These are phyloP conservation scores for Cerrena zonata DNA, from an alignment of 1,284 basidiomycete genomes.

Conservation along the genomic window DNA sequence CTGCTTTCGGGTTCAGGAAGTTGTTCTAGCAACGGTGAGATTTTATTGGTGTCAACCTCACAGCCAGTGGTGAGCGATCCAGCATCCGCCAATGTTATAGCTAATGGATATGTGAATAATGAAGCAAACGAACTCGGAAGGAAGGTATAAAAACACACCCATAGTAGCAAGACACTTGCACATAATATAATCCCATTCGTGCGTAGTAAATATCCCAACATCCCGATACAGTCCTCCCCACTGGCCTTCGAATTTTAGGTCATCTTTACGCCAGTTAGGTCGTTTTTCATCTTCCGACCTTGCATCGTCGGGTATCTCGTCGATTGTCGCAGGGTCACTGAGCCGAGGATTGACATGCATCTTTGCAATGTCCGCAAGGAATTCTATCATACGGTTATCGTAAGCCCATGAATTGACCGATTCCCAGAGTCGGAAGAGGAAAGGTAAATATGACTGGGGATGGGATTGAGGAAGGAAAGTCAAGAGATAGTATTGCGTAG, in stretches of 20 bases:
- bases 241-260: slow-evolving; percentile 32
- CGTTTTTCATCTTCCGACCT: slow-evolving; percentile 57
- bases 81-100: slow-evolving; percentile 65
- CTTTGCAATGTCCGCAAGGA: slow-evolving; percentile 65
- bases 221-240: slow-evolving; percentile 77
- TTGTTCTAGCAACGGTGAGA: slow-evolving; percentile 59
- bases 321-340: slow-evolving; percentile 64
- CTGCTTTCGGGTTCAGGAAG: slow-evolving; percentile 65
- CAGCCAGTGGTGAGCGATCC: slow-evolving; percentile 72
- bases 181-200: slow-evolving; percentile 86
- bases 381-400: slow-evolving; percentile 77
- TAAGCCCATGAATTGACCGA: slow-evolving; percentile 79
- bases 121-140: slow-evolving; percentile 1
- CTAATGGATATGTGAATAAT: slow-evolving; percentile 28
- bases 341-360: slow-evolving; percentile 68
- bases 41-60: slow-evolving; percentile 57
- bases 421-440: slow-evolving; percentile 79
- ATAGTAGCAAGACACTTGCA: slow-evolving; percentile 85
- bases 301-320: slow-evolving; percentile 68
- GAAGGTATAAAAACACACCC: slow-evolving; percentile 47
- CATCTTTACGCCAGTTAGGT: slow-evolving; percentile 49
- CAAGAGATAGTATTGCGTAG: slow-evolving; percentile 76
- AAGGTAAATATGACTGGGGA: slow-evolving; percentile 75
- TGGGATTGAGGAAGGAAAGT: slow-evolving; percentile 76
- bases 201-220: slow-evolving; percentile 81